These are phyloP conservation scores for Gaertneriomyces sp. DNA, from an alignment of 192 early-diverging fungal species.

Conservation along the genomic window DNA sequence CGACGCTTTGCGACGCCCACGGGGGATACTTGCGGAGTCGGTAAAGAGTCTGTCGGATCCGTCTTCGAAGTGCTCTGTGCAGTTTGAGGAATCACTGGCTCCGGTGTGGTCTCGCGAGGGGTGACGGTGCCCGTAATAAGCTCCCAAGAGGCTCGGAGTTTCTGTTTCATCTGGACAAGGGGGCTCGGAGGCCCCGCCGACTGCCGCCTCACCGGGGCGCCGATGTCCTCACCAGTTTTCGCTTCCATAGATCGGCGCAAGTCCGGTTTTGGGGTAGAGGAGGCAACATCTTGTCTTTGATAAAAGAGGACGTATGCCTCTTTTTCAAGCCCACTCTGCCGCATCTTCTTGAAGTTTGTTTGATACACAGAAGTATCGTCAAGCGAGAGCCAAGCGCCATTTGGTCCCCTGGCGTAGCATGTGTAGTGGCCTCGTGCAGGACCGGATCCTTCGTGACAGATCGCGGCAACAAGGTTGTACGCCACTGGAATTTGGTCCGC, in stretches of 20 bases:
- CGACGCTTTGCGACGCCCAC: too few species aligned
- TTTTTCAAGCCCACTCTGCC: background rate
- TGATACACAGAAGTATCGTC: background rate
- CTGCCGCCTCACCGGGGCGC: background rate
- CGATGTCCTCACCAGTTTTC: background rate
- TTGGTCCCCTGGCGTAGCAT: background rate
- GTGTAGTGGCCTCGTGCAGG: slow-evolving; percentile 6
- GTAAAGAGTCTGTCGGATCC: too few species aligned
- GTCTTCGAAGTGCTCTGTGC: too few species aligned
- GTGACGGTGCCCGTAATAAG: too few species aligned
- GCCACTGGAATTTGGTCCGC: too few species aligned
- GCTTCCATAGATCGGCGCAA: background rate
- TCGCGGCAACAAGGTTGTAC: background rate
- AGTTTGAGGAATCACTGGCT: too few species aligned
- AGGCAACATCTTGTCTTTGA: background rate
- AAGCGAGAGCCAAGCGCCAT: background rate
- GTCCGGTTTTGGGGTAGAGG: background rate
- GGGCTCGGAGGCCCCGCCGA: background rate
- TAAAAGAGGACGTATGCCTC: background rate
- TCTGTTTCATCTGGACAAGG: too few species aligned
- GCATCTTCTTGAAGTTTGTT: background rate
- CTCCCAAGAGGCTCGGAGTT: too few species aligned
- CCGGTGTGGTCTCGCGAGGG: too few species aligned
- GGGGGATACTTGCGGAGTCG: too few species aligned
- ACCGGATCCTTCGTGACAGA: background rate